A percentile compares a stretch with the other conserved stretches of the same genome.
These are phyloP conservation scores for Nasturtium officinale DNA, from an alignment of 345 rosid species.

Conservation along the genomic window DNA sequence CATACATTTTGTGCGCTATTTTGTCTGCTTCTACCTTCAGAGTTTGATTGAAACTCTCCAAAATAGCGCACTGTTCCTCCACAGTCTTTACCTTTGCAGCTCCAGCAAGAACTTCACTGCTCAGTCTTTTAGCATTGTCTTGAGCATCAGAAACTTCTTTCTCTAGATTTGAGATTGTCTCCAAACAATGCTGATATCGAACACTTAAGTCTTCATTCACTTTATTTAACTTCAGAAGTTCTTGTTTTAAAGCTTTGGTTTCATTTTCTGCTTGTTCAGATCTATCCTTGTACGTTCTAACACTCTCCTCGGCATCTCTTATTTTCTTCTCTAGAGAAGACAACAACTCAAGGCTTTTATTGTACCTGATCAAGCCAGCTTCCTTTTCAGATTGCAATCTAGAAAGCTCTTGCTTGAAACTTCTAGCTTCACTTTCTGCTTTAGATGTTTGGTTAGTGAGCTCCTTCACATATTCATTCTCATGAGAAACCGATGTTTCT, in stretches of 20 bases:
- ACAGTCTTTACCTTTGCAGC: slow-evolving; percentile 60
- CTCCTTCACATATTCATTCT: slow-evolving; percentile 53
- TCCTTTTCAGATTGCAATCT: slow-evolving; percentile 70
- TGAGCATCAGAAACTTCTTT: slow-evolving; percentile 57
- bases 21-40: slow-evolving; percentile 65
- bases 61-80: slow-evolving; percentile 57
- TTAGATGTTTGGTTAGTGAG: slow-evolving; percentile 53
- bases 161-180: slow-evolving; percentile 62
- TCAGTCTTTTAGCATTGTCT: slow-evolving; percentile 61
- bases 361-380: slow-evolving; percentile 58
- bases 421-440: slow-evolving; percentile 54
- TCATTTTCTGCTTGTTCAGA: slow-evolving; percentile 64
- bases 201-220: slow-evolving; percentile 65
- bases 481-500: slow-evolving; percentile 52
- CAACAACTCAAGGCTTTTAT: slow-evolving; percentile 63
- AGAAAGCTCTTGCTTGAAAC: slow-evolving; percentile 66
- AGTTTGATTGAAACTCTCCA: slow-evolving; percentile 65
- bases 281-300: slow-evolving; percentile 50
- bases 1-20: slow-evolving; percentile 53
- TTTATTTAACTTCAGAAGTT: slow-evolving; percentile 55
- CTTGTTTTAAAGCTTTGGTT: slow-evolving; percentile 56
- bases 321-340: slow-evolving; percentile 63
- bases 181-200: slow-evolving; percentile 66
- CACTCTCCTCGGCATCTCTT: slow-evolving; percentile 60
- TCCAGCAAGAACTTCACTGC: slow-evolving; percentile 59